Evolutionary conservation across 106 monocot species (phyloP).

Genomic region (Allium cepa): DNA sequence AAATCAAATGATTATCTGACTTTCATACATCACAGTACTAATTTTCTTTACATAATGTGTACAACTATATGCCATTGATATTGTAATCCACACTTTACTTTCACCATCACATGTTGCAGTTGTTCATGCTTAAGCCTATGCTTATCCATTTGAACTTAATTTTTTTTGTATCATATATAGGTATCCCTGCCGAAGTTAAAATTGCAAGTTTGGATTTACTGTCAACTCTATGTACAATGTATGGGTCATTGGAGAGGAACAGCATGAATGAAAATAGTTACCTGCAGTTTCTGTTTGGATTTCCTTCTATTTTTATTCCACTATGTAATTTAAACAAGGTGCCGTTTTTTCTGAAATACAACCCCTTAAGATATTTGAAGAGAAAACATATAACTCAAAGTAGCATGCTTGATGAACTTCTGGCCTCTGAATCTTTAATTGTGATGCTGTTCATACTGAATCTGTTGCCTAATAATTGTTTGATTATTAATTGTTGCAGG

Average conservation of each 20-base stretch:
- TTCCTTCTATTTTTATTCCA: constrained; percentile 76
- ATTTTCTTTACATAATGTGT: no score
- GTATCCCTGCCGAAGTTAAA: constrained; percentile 51
- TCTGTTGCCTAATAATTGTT: background rate
- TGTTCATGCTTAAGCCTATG: no score
- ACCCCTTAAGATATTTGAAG: no score
- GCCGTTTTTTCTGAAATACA: background rate
- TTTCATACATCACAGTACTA: no score
- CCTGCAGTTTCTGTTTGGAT: constrained; percentile 44
- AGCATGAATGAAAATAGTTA: constrained; percentile 20
- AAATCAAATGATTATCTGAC: no score
- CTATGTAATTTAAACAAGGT: constrained; percentile 75
- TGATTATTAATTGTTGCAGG: constrained; percentile 47
- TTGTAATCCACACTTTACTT: no score
- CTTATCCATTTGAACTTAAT: background rate
- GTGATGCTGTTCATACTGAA: no score
- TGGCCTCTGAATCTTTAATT: no score
- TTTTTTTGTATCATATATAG: constrained; percentile 19
- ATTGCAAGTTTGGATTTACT: constrained; percentile 52
- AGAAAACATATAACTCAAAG: no score
- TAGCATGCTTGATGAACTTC: no score
- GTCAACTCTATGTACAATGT: constrained; percentile 37
- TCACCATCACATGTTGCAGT: no score
- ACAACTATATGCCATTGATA: no score
- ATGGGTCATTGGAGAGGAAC: constrained; percentile 22